Conservation (phyloP, 78 protist genomes). For the Cavenderia fasciculata region DNA sequence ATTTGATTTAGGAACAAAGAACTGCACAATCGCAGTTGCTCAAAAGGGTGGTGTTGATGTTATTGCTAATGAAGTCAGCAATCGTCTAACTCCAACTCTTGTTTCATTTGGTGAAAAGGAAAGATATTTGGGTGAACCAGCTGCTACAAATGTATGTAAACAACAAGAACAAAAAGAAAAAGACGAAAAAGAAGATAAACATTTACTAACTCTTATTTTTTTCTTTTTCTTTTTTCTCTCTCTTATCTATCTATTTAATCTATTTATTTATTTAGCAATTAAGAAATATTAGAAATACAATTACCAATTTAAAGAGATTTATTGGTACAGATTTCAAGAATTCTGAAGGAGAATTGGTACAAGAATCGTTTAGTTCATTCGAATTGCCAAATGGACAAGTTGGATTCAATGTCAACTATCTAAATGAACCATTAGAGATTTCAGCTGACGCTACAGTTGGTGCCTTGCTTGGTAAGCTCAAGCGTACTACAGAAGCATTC, state of each 20-base stretch:
- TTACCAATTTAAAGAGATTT: conserved; percentile 84
- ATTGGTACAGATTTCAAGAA: conserved; percentile 81
- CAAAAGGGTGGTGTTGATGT: conserved; percentile 95
- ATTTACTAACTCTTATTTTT: neutral
- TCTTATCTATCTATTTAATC: neutral
- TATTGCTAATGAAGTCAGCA: conserved; percentile 87
- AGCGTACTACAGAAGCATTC: conserved; percentile 77
- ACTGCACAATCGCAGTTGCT: conserved; percentile 86
- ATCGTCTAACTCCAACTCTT: conserved; percentile 88
- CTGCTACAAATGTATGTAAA: conserved; percentile 63
- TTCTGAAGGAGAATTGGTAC: conserved; percentile 64
- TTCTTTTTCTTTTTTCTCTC: neutral
- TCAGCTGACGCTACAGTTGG: conserved; percentile 85
- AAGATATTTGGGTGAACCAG: conserved; percentile 87
- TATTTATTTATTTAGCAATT: conserved; percentile 26
- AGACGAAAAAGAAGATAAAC: neutral
- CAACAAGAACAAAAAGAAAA: neutral
- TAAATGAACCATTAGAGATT: conserved; percentile 76
- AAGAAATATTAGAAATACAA: conserved; percentile 91
- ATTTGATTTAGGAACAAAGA: conserved; percentile 86
- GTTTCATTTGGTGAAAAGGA: conserved; percentile 77
- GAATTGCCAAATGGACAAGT: conserved; percentile 50
- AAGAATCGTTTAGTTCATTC: conserved; percentile 9
- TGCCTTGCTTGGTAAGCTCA: conserved; percentile 88
- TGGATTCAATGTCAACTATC: conserved; percentile 72